Percentiles rank a stretch among this genome's conserved stretches.
Conservation (phyloP, 163 green algal species). For the Scenedesmus sp. region DNA sequence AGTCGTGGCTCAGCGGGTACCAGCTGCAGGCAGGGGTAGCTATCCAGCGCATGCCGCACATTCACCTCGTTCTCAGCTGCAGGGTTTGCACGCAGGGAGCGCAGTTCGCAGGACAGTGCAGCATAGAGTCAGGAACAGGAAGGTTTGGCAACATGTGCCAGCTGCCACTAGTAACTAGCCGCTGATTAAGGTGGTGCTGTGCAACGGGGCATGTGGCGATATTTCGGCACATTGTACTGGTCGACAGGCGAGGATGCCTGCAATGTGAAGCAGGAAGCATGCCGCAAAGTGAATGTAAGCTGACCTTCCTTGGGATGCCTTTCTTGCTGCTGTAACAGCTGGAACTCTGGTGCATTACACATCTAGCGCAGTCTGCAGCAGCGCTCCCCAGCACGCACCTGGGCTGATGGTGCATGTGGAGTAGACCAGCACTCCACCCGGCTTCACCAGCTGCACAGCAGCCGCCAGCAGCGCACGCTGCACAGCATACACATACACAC, state of each 20-base stretch:
- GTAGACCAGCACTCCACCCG: slow-evolving; percentile 87
- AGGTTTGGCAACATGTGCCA: background rate
- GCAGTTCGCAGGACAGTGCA: background rate
- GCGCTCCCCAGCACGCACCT: slow-evolving; percentile 45
- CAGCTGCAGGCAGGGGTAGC: slow-evolving; percentile 77
- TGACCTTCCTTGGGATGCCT: too few species aligned
- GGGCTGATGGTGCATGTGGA: slow-evolving; percentile 93
- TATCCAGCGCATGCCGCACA: slow-evolving; percentile 90
- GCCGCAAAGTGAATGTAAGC: too few species aligned
- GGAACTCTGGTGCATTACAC: background rate
- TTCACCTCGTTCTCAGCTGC: slow-evolving; percentile 93
- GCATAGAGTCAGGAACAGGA: background rate
- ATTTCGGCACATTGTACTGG: too few species aligned
- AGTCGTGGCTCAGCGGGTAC: slow-evolving; percentile 72
- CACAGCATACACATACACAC: background rate
- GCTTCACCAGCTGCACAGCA: slow-evolving; percentile 80
- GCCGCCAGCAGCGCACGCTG: slow-evolving; percentile 78
- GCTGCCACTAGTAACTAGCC: too few species aligned
- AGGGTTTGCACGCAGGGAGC: background rate
- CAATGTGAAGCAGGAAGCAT: too few species aligned
- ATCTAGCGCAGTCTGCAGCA: background rate
- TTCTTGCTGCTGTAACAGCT: background rate
- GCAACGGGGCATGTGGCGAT: too few species aligned
- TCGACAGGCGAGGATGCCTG: too few species aligned
- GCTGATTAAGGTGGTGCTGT: too few species aligned